A percentile compares a stretch with the other conserved stretches of the same genome.
phyloP scores from a whole-genome alignment of 2,329 filamentous ascomycete genomes.

The Uncinocarpus reesii region DNA sequence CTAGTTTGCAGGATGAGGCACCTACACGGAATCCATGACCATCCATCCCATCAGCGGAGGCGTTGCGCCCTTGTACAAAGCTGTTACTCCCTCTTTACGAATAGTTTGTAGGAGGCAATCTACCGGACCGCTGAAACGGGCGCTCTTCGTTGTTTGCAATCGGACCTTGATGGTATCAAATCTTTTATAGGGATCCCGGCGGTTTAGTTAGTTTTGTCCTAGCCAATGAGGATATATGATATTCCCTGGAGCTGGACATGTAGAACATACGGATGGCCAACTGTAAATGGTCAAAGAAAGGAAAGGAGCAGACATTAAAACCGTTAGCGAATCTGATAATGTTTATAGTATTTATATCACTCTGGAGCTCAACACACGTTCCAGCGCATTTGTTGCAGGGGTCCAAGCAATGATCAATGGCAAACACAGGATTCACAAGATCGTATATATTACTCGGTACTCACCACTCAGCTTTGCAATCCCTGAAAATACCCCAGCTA shows the following conservation, averaged over 20 bases:
- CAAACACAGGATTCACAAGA: not conserved
- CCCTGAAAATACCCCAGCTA: constrained; percentile 90
- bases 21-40: constrained; percentile 76
- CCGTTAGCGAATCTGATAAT: constrained; percentile 11
- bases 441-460: too few relatives aligned
- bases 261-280: constrained; percentile 49
- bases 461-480: constrained; percentile 78
- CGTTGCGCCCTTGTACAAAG: constrained; percentile 88
- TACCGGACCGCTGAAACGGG: constrained; percentile 74
- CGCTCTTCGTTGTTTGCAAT: constrained; percentile 68
- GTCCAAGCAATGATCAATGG: not conserved
- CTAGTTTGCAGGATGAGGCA: not conserved
- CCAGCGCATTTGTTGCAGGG: too few relatives aligned
- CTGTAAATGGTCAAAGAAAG: constrained; percentile 25
- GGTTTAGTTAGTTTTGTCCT: constrained; percentile 6
- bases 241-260: too few relatives aligned
- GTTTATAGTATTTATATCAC: not conserved
- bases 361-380: not conserved
- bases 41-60: constrained; percentile 95
- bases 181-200: constrained; percentile 28
- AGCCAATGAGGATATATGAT: too few relatives aligned
- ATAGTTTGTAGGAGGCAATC: constrained; percentile 79
- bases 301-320: not conserved
- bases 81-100: constrained; percentile 70
- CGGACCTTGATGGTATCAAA: constrained; percentile 98